Base-by-base conservation (phyloP, 306 rosid species). In the Acacia acuminata region DNA sequence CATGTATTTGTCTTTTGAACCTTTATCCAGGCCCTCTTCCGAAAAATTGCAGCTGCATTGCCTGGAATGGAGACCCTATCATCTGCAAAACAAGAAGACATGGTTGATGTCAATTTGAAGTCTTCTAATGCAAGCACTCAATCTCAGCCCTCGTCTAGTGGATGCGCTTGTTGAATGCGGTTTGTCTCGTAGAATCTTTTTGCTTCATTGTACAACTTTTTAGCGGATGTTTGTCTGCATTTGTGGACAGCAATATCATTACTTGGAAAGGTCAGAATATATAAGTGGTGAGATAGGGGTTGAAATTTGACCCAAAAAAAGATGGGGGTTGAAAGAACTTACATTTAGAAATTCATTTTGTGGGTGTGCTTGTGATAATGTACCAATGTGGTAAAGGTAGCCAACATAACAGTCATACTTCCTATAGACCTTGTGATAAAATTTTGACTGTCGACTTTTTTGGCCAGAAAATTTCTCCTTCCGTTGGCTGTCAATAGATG, bases 11-110 rank as follows among this genome's bases (percentile, higher is more conserved):
- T 61, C n/a, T 61, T 30, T 75, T 61, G 77, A 72, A 64, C 58
- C 70, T 77, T 60, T 79, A 51, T 55, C 15, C 83, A 91, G 94
- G 94, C 96, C 14, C 93, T 91, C 15, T 91, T 91, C 77, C 89
- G 93, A 53, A 93, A 93, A 85, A 91, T 93, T 79, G 96, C 93
- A 5, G 90, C 94, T 25, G 96, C 97, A 24, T 89, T 91, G 79
- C 96, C 93, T 1, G 96, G 97, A 55, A 91, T 93, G 97, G 97
- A 93, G 85, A 91, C 95, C 15, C 88, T 91, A 43, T 91, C 95
- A 24, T 91, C 94, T 4, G 65, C 97, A 47, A 93, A 90, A 82
- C 97, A 91, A 87, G 96, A 91, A 82, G 97, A 91, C 82, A 87
- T 91, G 97, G 96, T 93, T 67, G 96, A 93, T 79, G 96, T 93